Evolutionary conservation across 805 yeast genomes (phyloP).

Genomic region (Candida methanosorbosa): DNA sequence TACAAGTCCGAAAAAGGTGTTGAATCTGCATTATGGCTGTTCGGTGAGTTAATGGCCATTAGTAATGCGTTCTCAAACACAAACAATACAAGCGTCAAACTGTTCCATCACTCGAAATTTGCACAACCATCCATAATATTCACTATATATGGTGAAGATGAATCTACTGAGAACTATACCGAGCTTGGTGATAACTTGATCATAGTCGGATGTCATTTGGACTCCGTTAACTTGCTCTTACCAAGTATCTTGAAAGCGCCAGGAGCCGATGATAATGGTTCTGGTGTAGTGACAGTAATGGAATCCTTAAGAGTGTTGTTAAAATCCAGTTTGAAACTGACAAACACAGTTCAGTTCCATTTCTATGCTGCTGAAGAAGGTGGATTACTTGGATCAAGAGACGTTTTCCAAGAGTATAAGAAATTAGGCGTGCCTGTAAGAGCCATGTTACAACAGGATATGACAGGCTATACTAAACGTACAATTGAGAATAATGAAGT

Average conservation of each 20-base stretch:
- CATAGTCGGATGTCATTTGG: slow-evolving; percentile 86
- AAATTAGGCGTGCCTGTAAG: slow-evolving; percentile 43
- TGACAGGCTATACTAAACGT: slow-evolving; percentile 72
- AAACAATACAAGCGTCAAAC: slow-evolving; percentile 26
- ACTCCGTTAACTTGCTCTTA: slow-evolving; percentile 65
- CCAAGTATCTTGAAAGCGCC: slow-evolving; percentile 70
- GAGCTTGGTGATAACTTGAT: slow-evolving; percentile 35
- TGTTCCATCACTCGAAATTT: slow-evolving; percentile 64
- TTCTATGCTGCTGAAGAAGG: slow-evolving; percentile 95
- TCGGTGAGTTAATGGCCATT: slow-evolving; percentile 30
- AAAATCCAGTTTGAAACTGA: slow-evolving; percentile 3
- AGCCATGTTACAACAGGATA: slow-evolving; percentile 90
- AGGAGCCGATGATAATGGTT: slow-evolving; percentile 94
- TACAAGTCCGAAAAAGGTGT: slow-evolving; percentile 66
- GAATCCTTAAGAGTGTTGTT: slow-evolving; percentile 65
- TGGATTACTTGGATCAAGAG: slow-evolving; percentile 80
- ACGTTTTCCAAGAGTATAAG: slow-evolving; percentile 53
- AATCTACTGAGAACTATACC: slow-evolving; percentile 26
- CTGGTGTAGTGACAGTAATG: slow-evolving; percentile 73
- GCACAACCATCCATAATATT: slow-evolving; percentile 70
- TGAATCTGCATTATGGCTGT: slow-evolving; percentile 66
- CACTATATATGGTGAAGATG: slow-evolving; percentile 41
- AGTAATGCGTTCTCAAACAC: slow-evolving; percentile 11
- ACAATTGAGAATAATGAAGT: slow-evolving; percentile 39
- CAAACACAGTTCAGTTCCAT: slow-evolving; percentile 82